These are phyloP conservation scores for Hyaloperonospora brassicae DNA, from an alignment of 352 stramenopile species.

Conservation along the genomic window DNA sequence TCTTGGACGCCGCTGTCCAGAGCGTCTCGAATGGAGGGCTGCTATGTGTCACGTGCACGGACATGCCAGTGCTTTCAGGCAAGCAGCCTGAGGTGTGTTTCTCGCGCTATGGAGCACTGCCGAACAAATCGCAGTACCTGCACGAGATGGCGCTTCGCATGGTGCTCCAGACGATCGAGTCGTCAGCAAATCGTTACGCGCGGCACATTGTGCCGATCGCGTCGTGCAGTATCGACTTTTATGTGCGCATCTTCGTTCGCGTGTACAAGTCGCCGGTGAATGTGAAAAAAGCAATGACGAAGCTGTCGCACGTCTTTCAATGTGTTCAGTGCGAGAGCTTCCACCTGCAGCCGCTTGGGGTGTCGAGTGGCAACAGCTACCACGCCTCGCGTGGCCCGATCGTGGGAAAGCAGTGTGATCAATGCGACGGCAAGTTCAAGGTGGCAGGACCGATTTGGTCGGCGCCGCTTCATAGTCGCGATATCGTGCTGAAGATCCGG, in stretches of 20 bases:
- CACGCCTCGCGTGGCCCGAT: conserved; percentile 70
- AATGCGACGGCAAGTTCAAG: conserved; percentile 81
- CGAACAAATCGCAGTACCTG: conserved; percentile 85
- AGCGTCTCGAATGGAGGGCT: conserved; percentile 93
- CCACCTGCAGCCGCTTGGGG: conserved; percentile 91
- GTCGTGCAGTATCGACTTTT: conserved; percentile 99
- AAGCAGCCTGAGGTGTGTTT: conserved; percentile 88
- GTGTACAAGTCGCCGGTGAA: conserved; percentile 95
- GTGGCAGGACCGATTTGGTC: conserved; percentile 97
- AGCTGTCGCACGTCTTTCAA: conserved; percentile 84
- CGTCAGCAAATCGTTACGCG: conserved; percentile 92
- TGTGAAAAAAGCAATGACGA: conserved; percentile 90
- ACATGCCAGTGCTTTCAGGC: conserved; percentile 92
- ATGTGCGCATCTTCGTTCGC: conserved; percentile 98
- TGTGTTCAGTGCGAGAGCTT: conserved; percentile 97
- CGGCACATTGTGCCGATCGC: conserved; percentile 95
- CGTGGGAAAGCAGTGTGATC: conserved; percentile 63
- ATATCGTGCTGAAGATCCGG: conserved; percentile 79
- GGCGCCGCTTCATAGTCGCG: conserved; percentile 91
- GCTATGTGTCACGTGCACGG: conserved; percentile 98
- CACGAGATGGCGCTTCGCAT: conserved; percentile 86
- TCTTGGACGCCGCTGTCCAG: conserved; percentile 95
- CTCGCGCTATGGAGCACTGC: conserved; percentile 74
- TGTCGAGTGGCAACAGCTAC: conserved; percentile 80
- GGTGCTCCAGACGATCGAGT: conserved; percentile 94